Conservation (phyloP, 805 yeast genomes). For the Saccharomycopsis javanensis region DNA sequence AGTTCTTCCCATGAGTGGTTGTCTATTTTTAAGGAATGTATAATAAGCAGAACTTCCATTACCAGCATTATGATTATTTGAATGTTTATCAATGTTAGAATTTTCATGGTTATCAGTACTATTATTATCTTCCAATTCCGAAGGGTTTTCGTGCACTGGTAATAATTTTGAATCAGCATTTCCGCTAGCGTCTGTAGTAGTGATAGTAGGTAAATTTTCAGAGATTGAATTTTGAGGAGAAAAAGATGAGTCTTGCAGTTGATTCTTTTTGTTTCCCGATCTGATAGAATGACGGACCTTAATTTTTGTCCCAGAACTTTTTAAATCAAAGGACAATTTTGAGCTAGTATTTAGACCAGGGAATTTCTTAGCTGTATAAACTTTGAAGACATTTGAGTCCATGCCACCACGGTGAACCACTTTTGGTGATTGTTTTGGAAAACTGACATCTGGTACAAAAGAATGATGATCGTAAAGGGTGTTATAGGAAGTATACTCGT, state of each 20-base stretch:
- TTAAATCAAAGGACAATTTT: conserved; percentile 21
- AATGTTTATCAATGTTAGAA: not conserved
- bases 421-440: not conserved
- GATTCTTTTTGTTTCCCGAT: conserved; percentile 18
- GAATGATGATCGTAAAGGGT: conserved; percentile 1
- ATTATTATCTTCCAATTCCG: not conserved
- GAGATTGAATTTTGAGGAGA: not conserved
- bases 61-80: not conserved
- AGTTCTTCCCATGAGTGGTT: not conserved
- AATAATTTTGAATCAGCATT: not conserved
- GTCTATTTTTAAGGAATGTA: not conserved
- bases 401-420: conserved; percentile 21
- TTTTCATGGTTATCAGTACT: not conserved
- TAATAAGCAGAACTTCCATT: not conserved
- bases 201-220: not conserved
- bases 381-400: conserved; percentile 29
- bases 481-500: conserved; percentile 13
- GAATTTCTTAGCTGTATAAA: conserved; percentile 34
- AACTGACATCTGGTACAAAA: not conserved
- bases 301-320: conserved; percentile 18
- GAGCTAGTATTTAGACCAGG: conserved; percentile 36
- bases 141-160: not conserved
- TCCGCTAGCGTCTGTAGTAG: not conserved
- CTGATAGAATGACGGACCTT: conserved; percentile 37
- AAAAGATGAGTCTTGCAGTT: not conserved